A percentile compares a stretch with the other conserved stretches of the same genome.
These are phyloP conservation scores for Hygrocybe coccinea DNA, from an alignment of 768 basidiomycete genomes.

Conservation along the genomic window DNA sequence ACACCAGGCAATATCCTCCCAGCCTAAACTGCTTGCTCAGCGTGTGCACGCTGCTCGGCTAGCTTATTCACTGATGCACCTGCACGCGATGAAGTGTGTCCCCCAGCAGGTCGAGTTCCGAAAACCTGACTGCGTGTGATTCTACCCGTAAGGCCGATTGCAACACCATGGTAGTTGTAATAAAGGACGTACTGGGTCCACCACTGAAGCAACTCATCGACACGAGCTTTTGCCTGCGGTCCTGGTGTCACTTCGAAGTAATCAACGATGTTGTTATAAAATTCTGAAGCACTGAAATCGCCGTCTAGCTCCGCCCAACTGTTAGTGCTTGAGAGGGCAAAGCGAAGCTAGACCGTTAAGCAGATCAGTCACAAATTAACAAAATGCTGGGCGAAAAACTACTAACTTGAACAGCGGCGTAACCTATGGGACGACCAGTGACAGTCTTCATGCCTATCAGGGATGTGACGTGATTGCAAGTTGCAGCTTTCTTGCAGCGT, in stretches of 20 bases:
- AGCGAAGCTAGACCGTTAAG: too few relatives aligned
- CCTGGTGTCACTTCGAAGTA: background rate
- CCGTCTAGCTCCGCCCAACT: background rate
- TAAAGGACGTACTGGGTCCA: background rate
- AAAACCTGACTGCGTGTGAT: background rate
- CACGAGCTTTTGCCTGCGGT: background rate
- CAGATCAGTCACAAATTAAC: too few relatives aligned
- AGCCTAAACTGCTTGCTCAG: too few relatives aligned
- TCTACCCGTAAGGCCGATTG: too few relatives aligned
- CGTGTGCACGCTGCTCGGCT: too few relatives aligned
- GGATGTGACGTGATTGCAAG: background rate
- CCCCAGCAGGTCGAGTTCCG: too few relatives aligned
- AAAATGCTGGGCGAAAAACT: too few relatives aligned
- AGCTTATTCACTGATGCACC: too few relatives aligned
- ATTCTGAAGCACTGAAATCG: background rate
- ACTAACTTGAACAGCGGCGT: conserved; percentile 5
- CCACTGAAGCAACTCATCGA: background rate
- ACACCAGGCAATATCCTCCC: too few relatives aligned
- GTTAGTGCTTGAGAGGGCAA: too few relatives aligned
- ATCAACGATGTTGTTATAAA: background rate
- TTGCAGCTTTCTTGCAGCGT: background rate
- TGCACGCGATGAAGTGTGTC: too few relatives aligned
- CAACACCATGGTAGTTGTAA: background rate
- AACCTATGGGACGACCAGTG: conserved; percentile 1
- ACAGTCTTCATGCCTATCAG: conserved; percentile 3